Percentiles rank a stretch among this genome's conserved stretches.
These are phyloP conservation scores for Gossypium gossypioides DNA, from an alignment of 441 rosid genomes.

Conservation along the genomic window DNA sequence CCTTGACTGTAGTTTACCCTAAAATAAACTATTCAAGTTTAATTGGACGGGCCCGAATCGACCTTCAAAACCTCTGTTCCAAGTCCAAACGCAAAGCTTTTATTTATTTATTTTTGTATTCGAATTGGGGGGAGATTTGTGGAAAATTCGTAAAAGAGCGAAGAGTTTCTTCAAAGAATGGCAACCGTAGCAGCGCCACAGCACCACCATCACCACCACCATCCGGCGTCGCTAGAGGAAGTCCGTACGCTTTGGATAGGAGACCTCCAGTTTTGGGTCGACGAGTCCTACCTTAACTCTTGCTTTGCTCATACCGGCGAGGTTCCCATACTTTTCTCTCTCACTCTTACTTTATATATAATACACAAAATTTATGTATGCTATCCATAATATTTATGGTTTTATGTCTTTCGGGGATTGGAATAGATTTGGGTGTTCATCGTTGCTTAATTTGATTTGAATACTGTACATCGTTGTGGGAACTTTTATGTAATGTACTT, in stretches of 20 bases:
- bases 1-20: too few species aligned
- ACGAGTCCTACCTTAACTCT: slow-evolving; percentile 70
- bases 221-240: slow-evolving; percentile 76
- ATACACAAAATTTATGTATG: not conserved
- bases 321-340: slow-evolving; percentile 26
- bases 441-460: not conserved
- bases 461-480: not conserved
- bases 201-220: slow-evolving; percentile 49
- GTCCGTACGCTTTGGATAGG: slow-evolving; percentile 96
- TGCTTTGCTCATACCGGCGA: slow-evolving; percentile 94
- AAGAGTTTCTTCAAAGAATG: not conserved
- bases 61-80: too few species aligned
- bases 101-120: too few species aligned
- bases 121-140: too few species aligned
- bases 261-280: slow-evolving; percentile 90
- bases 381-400: not conserved
- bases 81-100: too few species aligned
- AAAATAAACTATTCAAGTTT: too few species aligned
- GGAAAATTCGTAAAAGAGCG: too few species aligned
- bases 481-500: not conserved
- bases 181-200: slow-evolving; percentile 19
- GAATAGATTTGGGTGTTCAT: not conserved
- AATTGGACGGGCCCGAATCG: too few species aligned
- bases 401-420: not conserved
- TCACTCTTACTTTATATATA: not conserved